These are phyloP conservation scores for Chloris gayana DNA, from an alignment of 176 grass and related monocot genomes.

Conservation along the genomic window DNA sequence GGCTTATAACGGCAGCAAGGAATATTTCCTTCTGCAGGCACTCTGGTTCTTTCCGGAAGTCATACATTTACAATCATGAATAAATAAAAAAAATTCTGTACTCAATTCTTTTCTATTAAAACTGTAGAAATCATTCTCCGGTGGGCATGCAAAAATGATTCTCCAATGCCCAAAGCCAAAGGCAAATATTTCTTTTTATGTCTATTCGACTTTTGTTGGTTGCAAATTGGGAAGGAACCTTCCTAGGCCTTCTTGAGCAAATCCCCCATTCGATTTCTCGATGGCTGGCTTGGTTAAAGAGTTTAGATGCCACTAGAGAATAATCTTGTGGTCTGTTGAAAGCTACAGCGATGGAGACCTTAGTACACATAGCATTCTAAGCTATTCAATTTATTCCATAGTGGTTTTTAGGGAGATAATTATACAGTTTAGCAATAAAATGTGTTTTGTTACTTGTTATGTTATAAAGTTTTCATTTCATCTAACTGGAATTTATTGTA, in stretches of 20 bases:
- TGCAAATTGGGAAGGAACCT: conserved; percentile 32
- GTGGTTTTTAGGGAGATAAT: conserved; percentile 8
- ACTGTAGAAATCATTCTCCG: conserved; percentile 17
- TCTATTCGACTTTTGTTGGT: conserved; percentile 42
- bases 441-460: background rate
- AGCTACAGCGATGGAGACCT: conserved; percentile 16
- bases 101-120: conserved; percentile 10
- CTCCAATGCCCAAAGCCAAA: conserved; percentile 11
- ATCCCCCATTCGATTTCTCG: conserved; percentile 21
- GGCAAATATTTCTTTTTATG: conserved; percentile 6
- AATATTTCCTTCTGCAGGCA: conserved; percentile 27
- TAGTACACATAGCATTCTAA: conserved; percentile 27
- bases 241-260: conserved; percentile 20
- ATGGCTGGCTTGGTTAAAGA: conserved; percentile 9
- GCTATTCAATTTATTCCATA: background rate
- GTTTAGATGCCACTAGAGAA: conserved; percentile 24
- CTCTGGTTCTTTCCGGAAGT: conserved; percentile 27
- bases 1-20: conserved; percentile 38
- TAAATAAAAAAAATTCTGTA: conserved; percentile 21
- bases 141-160: conserved; percentile 32
- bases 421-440: conserved; percentile 16
- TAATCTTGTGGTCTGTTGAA: conserved; percentile 30
- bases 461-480: conserved; percentile 2
- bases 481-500: conserved; percentile 30
- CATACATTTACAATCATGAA: conserved; percentile 24